A percentile compares a stretch with the other conserved stretches of the same genome.
Evolutionary conservation across 306 rosid genomes (phyloP).

Genomic region (Calophaca sinica): DNA sequence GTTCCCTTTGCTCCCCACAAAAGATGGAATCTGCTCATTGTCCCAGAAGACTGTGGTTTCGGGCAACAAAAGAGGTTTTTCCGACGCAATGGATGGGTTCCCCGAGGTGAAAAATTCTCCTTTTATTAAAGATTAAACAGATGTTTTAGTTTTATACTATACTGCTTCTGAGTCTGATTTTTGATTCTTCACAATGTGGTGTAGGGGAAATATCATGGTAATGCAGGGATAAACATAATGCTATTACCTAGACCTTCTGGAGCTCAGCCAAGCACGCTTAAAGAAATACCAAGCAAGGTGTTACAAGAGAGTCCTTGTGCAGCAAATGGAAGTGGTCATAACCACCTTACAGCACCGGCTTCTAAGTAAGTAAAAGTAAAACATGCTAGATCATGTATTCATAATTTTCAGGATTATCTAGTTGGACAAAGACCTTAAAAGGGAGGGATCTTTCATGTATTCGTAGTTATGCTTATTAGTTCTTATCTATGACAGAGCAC

Average conservation of each 20-base stretch:
- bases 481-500: constrained; percentile 66
- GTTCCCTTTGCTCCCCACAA: constrained; percentile 78
- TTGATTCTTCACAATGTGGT: constrained; percentile 55
- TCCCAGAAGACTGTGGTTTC: constrained; percentile 72
- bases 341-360: constrained; percentile 66
- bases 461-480: constrained; percentile 19
- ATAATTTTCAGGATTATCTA: not conserved
- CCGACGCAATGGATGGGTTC: constrained; percentile 72
- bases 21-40: constrained; percentile 66
- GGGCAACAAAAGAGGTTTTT: constrained; percentile 84
- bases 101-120: constrained; percentile 58
- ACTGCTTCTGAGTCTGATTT: constrained; percentile 54
- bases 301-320: constrained; percentile 62
- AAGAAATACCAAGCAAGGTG: constrained; percentile 61
- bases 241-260: constrained; percentile 70
- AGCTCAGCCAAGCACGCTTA: constrained; percentile 51
- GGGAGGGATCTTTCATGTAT: not conserved
- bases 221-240: constrained; percentile 59
- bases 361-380: constrained; percentile 70
- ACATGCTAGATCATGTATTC: constrained; percentile 2
- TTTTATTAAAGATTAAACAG: constrained; percentile 54
- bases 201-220: constrained; percentile 67
- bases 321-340: constrained; percentile 54
- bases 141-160: too few species aligned
- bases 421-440: not conserved